phyloP scores from a whole-genome alignment of 495 filamentous ascomycete species.

The Penicillium egyptiacum region DNA sequence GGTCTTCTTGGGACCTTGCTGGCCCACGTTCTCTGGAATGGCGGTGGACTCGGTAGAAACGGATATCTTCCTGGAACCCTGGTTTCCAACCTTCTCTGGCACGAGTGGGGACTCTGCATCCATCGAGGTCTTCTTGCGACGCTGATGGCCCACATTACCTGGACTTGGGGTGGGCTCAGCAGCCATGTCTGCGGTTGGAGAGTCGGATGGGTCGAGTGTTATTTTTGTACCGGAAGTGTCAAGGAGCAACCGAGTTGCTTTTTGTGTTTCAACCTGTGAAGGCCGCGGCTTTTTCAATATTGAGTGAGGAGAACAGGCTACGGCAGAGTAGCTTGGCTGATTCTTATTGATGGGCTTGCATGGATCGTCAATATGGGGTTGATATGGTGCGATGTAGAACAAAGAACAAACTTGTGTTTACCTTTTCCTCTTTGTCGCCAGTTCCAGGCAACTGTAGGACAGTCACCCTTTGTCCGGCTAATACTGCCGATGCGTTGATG shows the following conservation, averaged over 20 bases:
- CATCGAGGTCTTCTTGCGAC: conserved; percentile 15
- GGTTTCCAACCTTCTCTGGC: neutral
- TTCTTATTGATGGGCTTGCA: conserved; percentile 6
- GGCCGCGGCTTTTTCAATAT: conserved; percentile 42
- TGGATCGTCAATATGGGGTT: conserved; percentile 2
- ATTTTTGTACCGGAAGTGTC: conserved; percentile 30
- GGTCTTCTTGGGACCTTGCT: conserved; percentile 33
- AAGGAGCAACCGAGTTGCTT: conserved; percentile 39
- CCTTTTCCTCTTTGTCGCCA: conserved; percentile 10
- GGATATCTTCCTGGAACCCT: conserved; percentile 10
- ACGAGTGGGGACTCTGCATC: conserved; percentile 1
- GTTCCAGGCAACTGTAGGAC: neutral
- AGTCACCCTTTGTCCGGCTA: neutral
- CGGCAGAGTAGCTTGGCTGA: conserved; percentile 5
- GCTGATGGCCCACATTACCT: conserved; percentile 2
- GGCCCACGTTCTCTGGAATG: neutral
- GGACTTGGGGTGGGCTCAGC: neutral
- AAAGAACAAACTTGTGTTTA: neutral
- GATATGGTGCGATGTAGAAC: neutral
- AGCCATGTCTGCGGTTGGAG: conserved; percentile 27
- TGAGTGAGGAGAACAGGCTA: conserved; percentile 27
- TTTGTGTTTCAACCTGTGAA: conserved; percentile 29
- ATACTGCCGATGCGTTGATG: conserved; percentile 31
- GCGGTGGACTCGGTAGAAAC: conserved; percentile 6
- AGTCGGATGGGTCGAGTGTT: conserved; percentile 36